A percentile compares a stretch with the other conserved stretches of the same genome.
These are phyloP conservation scores for Pichia sp. DNA, from an alignment of 1,139 yeast species.

Conservation along the genomic window DNA sequence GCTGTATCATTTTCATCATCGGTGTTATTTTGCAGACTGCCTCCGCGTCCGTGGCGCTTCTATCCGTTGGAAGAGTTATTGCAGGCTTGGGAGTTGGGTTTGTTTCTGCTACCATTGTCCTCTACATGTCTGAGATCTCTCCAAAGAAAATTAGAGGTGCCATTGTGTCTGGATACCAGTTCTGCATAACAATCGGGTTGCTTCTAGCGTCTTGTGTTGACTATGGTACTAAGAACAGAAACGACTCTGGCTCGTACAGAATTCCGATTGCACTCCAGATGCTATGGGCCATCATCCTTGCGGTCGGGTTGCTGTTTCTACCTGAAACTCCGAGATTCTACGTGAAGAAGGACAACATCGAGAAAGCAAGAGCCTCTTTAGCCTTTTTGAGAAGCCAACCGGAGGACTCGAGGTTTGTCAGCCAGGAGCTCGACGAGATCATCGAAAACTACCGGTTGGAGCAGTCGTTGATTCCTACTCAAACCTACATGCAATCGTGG, in stretches of 20 bases:
- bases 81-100: conserved; percentile 69
- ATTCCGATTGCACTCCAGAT: conserved; percentile 57
- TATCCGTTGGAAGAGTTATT: conserved; percentile 56
- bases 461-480: conserved; percentile 32
- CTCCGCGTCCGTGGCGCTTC: conserved; percentile 42
- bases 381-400: conserved; percentile 43
- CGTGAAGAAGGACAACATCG: conserved; percentile 43
- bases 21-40: conserved; percentile 63
- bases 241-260: conserved; percentile 58
- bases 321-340: conserved; percentile 72
- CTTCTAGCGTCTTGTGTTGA: conserved; percentile 64
- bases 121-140: conserved; percentile 68
- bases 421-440: conserved; percentile 42
- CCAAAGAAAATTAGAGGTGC: conserved; percentile 71
- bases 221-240: conserved; percentile 52
- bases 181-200: conserved; percentile 65
- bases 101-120: conserved; percentile 59
- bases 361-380: conserved; percentile 44
- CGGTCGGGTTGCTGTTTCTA: conserved; percentile 50
- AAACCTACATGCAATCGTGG: conserved; percentile 30
- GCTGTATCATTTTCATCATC: conserved; percentile 51
- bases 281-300: conserved; percentile 51
- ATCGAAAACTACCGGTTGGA: conserved; percentile 42
- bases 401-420: conserved; percentile 36
- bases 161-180: conserved; percentile 63